Conservation (phyloP, 2,329 filamentous ascomycete genomes). For the Spiromastix sp. region DNA sequence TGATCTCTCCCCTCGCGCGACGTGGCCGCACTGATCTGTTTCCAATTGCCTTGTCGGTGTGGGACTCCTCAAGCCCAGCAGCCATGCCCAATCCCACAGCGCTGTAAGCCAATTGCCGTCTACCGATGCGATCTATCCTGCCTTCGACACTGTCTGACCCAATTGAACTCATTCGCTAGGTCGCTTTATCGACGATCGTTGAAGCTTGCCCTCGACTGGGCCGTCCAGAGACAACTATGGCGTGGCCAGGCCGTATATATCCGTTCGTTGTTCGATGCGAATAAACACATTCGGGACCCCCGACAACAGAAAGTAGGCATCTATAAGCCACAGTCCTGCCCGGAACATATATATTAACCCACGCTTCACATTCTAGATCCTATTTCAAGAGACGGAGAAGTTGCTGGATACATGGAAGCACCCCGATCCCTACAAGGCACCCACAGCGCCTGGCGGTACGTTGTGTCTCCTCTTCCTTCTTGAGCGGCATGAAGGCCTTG, state of each 20-base stretch:
- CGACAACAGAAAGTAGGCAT: slow-evolving; percentile 73
- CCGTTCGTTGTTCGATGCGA: slow-evolving; percentile 87
- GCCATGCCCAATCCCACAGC: slow-evolving; percentile 20
- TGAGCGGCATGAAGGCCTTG: not conserved
- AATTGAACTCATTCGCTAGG: slow-evolving; percentile 27
- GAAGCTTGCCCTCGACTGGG: slow-evolving; percentile 92
- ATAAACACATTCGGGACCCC: slow-evolving; percentile 72
- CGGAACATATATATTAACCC: too few species aligned
- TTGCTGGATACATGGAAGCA: slow-evolving; percentile 93
- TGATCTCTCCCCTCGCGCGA: too few species aligned
- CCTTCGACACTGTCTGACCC: not conserved
- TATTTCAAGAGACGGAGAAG: slow-evolving; percentile 81
- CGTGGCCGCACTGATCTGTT: too few species aligned
- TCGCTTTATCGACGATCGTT: slow-evolving; percentile 82
- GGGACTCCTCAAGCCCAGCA: too few species aligned
- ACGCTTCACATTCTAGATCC: slow-evolving; percentile 44
- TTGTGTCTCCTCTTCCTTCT: slow-evolving; percentile 6
- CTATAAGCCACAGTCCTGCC: too few species aligned
- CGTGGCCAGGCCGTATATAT: slow-evolving; percentile 94
- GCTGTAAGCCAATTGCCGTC: slow-evolving; percentile 24
- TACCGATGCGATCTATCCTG: too few species aligned
- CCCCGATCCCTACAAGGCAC: slow-evolving; percentile 81
- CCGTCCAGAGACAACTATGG: slow-evolving; percentile 86
- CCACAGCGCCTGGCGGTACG: slow-evolving; percentile 86
- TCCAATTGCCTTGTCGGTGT: too few species aligned